Evolutionary conservation across 805 yeast genomes (phyloP), one percentile per base, ranked within the genome.

Genomic region (Metschnikowia anglica): DNA sequence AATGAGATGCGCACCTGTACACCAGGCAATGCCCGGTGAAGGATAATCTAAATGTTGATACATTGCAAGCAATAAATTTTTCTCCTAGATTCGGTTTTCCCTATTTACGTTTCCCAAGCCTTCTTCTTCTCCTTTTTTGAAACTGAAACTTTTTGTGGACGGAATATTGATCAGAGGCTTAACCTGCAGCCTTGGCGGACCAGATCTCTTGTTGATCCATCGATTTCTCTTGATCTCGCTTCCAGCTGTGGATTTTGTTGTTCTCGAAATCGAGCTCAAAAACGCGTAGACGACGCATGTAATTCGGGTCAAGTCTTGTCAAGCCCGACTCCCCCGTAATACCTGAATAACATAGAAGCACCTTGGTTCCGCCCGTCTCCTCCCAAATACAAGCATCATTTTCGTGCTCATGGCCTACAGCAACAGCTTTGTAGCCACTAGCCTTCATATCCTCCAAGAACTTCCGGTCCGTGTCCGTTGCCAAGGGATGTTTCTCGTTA

Each of bases 391-490:
- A 70, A 2, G 70, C 72, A 43, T 70, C 74, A 47, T 70, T 70
- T 33, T 64, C 68, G 47, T 70, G 74, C 47, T 70, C 74, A 46
- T 70, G 74, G 6, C 73, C 73, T 4, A 68, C 74, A 6, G 66
- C 58, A 0, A 69, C 62, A 5, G 57, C 72, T 27, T 65, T 54
- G 48, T 68, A 69, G 7, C 68, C 68, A 35, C 65, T 57, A 34
- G 57, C 56, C 29, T 61, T 51, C 20, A 70, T 55, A 45, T 70
- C 74, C 23, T 61, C 60, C 39, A 59, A 57, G 38, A 66, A 54
- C 33, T 58, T 52, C n/a, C 31, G 30, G 46, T 60, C 62, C 4
- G 70, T 61, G 5, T 52, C 51, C 8, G 65, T 50, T n/a, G 54
- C 47, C 31, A 70, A 53, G 2, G 58, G 56, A 36, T 65, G 72